Base-by-base conservation (phyloP, 306 rosid genomes). In the Astragalus glycyphyllos region DNA sequence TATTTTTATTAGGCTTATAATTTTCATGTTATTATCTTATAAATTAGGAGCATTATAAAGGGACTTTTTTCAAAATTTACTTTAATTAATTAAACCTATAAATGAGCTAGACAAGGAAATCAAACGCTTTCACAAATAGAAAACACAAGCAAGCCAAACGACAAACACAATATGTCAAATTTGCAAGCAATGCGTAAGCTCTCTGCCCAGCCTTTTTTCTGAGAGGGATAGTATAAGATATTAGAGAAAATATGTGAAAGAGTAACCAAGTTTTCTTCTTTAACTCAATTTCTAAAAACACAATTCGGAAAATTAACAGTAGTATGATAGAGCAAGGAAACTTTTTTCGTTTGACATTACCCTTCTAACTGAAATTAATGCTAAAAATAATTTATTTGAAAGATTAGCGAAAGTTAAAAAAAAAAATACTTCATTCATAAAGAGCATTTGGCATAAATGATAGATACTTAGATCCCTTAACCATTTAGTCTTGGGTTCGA, bases 151-250 rank as follows among this genome's bases (percentile, higher is more conserved):
- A 10, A 31, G 41, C 41, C 15, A 50, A 29, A 42, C 51, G 53
- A 67, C 71, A n/a, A n/a, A n/a, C n/a, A n/a, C n/a, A 67, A 66
- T 59, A 37, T 54, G 71, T 66, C 70, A 65, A 79, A 16, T 58
- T 31, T 73, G 16, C 47, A 41, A 37, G 16, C 53, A 73, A 50
- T 58, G 32, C 29, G 48, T 35, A 41, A 50, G 60, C 41, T 50
- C 41, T 50, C 31, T 73, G 71, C 65, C 45, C 35, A 9, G 35
- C 66, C 68, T 40, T 68, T 45, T 60, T 45, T 51, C 31, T 4
- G 79, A 79, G 54, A 73, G 31, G 45, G 79, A 79, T 35, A 46
- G 47, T 38, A 68, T 73, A 68, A 60, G 35, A 29, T 60, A 73
- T 42, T 32, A 17, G 31, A 48, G 11, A 53, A 63, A 49, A 32